Evolutionary conservation across 352 stramenopile species (phyloP).

Genomic region (Phytophthora citricola): DNA sequence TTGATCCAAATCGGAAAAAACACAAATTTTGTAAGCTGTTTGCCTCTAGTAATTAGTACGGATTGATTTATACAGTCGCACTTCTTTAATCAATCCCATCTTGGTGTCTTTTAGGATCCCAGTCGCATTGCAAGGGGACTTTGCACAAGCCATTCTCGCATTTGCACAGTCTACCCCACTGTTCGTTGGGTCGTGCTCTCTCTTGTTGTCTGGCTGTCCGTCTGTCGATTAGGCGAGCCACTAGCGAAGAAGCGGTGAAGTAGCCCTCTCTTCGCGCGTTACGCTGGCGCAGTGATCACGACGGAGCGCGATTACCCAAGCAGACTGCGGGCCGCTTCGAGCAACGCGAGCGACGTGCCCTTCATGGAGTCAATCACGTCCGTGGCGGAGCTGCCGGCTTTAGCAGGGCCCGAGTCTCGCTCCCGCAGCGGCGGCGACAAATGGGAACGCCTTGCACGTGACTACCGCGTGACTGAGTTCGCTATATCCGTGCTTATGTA

Average conservation of each 20-base stretch:
- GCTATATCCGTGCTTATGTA: slow-evolving; percentile 44
- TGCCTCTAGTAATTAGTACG: slow-evolving; percentile 8
- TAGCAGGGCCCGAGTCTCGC: neutral
- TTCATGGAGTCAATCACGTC: slow-evolving; percentile 47
- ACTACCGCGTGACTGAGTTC: slow-evolving; percentile 44
- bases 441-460: slow-evolving; percentile 26
- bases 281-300: slow-evolving; percentile 16
- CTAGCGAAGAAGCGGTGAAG: slow-evolving; percentile 35
- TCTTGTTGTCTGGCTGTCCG: slow-evolving; percentile 18
- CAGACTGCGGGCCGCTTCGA: slow-evolving; percentile 26
- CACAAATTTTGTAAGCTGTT: neutral
- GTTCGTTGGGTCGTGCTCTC: slow-evolving; percentile 19
- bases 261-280: slow-evolving; percentile 29
- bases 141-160: slow-evolving; percentile 9
- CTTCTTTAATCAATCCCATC: slow-evolving; percentile 16
- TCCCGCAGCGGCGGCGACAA: slow-evolving; percentile 11
- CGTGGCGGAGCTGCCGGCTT: slow-evolving; percentile 18
- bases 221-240: slow-evolving; percentile 31
- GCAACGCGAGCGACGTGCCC: slow-evolving; percentile 39
- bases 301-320: slow-evolving; percentile 7
- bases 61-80: slow-evolving; percentile 22
- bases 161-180: slow-evolving; percentile 19
- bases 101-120: slow-evolving; percentile 11
- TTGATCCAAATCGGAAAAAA: slow-evolving; percentile 4
- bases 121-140: neutral